Evolutionary conservation across 768 basidiomycete genomes (phyloP), one percentile per base, ranked within the genome.

Genomic region (Amanita rimosa): DNA sequence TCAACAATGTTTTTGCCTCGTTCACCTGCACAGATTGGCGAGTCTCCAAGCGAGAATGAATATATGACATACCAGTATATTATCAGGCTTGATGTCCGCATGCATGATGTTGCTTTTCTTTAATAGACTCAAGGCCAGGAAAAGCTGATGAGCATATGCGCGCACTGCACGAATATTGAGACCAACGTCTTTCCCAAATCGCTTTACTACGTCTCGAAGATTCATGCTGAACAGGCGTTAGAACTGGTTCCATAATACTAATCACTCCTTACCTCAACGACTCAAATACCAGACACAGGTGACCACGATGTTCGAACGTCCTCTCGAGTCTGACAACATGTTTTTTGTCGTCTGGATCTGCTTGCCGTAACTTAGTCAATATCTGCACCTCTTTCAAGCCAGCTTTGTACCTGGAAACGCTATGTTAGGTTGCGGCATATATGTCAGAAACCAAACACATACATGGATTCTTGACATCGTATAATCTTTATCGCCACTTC

Each of bases 401-500:
- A 33, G 95, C 93, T 44, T 91, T 89, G 64, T 92, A 85, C 94
- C 94, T 97, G 54, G 16, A 17, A 37, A 35, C 48, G 44, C 40
- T 34, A 19, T 11, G 19, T 26, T 34, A 42, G 47, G 40, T 55
- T 44, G 37, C 27, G 36, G 41, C 4, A 21, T 29, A 6, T 38
- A 40, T 6, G 47, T 22, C 17, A 34, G 14, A 35, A 51, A 31
- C 31, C 13, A 46, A 48, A 52, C 22, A 74, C 89, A 56, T 52
- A 96, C 95, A 99, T 99, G 21, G 88, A 89, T 60, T 98, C 95
- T 63, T 99, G 96, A 58, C 83, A 85, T 40, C 96, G 72, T 42
- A 97, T 82, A 51, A 99, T 94, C 67, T 99, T 99, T 64, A 99
- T 97, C 0, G 96, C 96, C 8, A 98, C 93, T 62, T 99, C 95